A percentile compares a stretch with the other conserved stretches of the same genome.
Evolutionary conservation across 148 eudicot genomes (phyloP).

Genomic region (Diospyros lotus): DNA sequence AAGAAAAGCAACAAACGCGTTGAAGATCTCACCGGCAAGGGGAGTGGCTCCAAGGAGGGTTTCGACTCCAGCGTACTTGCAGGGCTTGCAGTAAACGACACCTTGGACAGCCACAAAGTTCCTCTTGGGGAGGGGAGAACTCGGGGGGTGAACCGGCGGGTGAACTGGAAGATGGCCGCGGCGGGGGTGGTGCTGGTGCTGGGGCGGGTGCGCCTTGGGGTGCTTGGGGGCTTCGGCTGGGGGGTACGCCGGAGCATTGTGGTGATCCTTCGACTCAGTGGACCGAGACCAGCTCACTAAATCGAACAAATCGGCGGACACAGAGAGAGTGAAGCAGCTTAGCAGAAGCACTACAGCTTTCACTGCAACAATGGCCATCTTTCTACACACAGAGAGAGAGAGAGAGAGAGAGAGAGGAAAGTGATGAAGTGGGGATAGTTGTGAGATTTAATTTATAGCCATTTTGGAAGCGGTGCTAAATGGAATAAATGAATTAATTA

Average conservation of each 20-base stretch:
- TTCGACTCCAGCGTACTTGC: constrained; percentile 52
- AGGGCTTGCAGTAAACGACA: constrained; percentile 74
- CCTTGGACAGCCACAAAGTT: constrained; percentile 59
- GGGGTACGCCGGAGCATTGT: constrained; percentile 3
- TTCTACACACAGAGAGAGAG: neutral
- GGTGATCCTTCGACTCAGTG: neutral
- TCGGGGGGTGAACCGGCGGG: constrained; percentile 9
- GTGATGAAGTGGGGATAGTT: neutral
- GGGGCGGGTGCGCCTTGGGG: constrained; percentile 4
- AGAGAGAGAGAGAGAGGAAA: neutral
- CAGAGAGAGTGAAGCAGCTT: neutral
- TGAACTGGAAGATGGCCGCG: constrained; percentile 3
- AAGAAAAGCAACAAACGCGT: neutral
- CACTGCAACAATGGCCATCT: constrained; percentile 2
- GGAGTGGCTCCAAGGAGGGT: constrained; percentile 55
- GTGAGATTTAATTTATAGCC: no score
- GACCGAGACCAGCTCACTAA: neutral
- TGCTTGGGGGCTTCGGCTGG: neutral
- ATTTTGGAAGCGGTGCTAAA: no score
- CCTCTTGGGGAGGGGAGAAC: constrained; percentile 17
- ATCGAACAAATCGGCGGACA: neutral
- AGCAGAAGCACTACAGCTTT: constrained; percentile 1
- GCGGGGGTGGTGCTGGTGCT: neutral
- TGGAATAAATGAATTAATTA: no score
- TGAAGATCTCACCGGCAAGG: constrained; percentile 33